These are phyloP conservation scores for Hyparrhenia diplandra DNA, from an alignment of 176 grass and related monocot species.

Conservation along the genomic window DNA sequence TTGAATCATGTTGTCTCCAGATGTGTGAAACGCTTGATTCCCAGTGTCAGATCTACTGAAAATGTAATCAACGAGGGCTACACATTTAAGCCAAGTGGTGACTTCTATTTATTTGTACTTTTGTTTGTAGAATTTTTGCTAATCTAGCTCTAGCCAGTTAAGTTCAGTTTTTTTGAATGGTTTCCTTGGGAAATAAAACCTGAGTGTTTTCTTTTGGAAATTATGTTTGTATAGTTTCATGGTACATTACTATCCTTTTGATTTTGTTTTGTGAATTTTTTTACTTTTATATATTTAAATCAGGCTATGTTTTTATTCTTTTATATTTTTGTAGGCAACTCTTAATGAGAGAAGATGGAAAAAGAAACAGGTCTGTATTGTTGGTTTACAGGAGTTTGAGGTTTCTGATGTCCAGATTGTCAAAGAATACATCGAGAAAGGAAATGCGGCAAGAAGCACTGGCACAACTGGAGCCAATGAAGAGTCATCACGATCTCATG, in stretches of 20 bases:
- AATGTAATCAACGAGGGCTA: background rate
- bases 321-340: constrained; percentile 58
- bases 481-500: constrained; percentile 97
- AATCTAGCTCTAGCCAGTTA: background rate
- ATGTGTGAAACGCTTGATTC: too few relatives aligned
- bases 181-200: background rate
- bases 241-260: background rate
- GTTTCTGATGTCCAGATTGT: constrained; percentile 97
- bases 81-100: background rate
- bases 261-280: background rate
- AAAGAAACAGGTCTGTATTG: constrained; percentile 97
- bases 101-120: background rate
- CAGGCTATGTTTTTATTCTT: background rate
- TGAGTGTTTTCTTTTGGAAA: background rate
- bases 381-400: constrained; percentile 96
- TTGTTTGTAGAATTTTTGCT: background rate
- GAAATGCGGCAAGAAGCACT: constrained; percentile 90
- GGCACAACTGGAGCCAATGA: constrained; percentile 96
- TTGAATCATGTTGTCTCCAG: constrained; percentile 1
- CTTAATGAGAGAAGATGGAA: constrained; percentile 98
- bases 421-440: constrained; percentile 95
- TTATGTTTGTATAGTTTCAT: background rate
- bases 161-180: background rate
- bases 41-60: background rate
- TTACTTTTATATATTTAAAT: background rate